These are phyloP conservation scores for Syncephalastrum racemosum DNA, from an alignment of 371 early-diverging fungal species.

Conservation along the genomic window DNA sequence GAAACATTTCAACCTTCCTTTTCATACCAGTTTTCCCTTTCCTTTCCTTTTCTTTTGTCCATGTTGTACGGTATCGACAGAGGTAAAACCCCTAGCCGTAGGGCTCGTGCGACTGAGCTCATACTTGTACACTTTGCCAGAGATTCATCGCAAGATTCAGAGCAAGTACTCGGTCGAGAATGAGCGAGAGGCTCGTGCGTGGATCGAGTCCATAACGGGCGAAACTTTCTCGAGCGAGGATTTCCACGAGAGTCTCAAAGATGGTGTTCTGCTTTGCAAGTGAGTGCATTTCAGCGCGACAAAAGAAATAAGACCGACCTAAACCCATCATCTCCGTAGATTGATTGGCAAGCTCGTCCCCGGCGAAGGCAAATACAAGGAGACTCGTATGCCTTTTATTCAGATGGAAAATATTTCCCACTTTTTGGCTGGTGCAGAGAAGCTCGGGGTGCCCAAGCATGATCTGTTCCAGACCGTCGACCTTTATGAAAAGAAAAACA, in stretches of 20 bases:
- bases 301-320: no score
- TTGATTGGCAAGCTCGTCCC: constrained; percentile 63
- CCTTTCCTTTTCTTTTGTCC: constrained; percentile 4
- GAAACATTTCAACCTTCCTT: not conserved
- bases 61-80: constrained; percentile 21
- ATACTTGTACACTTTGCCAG: constrained; percentile 20
- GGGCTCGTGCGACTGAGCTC: not conserved
- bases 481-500: constrained; percentile 86
- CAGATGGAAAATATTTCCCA: constrained; percentile 89
- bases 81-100: constrained; percentile 2
- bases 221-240: constrained; percentile 48
- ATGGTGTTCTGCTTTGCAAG: constrained; percentile 86
- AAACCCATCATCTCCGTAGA: constrained; percentile 22
- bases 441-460: constrained; percentile 74
- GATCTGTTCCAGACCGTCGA: constrained; percentile 93
- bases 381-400: constrained; percentile 79
- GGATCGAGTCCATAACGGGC: constrained; percentile 66
- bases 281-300: constrained; percentile 22
- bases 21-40: not conserved
- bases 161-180: constrained; percentile 59
- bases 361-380: constrained; percentile 59
- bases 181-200: constrained; percentile 59
- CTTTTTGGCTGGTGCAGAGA: constrained; percentile 74
- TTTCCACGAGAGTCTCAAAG: constrained; percentile 73
- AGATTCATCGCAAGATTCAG: constrained; percentile 56